These are phyloP conservation scores for Quercus robur DNA, from an alignment of 306 rosid species.

Conservation along the genomic window DNA sequence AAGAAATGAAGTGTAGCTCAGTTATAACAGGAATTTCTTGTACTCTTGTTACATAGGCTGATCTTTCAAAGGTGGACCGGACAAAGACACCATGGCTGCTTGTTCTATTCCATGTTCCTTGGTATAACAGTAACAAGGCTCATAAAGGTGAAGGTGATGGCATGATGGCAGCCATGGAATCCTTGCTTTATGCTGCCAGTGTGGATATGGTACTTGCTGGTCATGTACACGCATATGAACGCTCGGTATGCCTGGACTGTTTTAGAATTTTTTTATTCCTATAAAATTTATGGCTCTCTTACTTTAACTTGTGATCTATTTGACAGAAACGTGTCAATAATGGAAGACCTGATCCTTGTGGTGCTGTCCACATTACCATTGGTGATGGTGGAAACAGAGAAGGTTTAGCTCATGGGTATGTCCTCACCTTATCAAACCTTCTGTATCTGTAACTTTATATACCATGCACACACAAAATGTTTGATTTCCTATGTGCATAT, in stretches of 20 bases:
- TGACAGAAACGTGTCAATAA: constrained; percentile 65
- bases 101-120: constrained; percentile 79
- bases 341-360: constrained; percentile 68
- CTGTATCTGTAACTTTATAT: not conserved
- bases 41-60: constrained; percentile 44
- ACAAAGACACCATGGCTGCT: constrained; percentile 82
- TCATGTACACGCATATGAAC: constrained; percentile 95
- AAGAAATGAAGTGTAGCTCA: not conserved
- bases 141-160: constrained; percentile 77
- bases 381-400: constrained; percentile 96
- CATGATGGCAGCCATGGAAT: constrained; percentile 86
- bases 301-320: constrained; percentile 4
- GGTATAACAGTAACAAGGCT: constrained; percentile 91
- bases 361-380: constrained; percentile 82
- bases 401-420: constrained; percentile 78
- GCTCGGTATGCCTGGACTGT: constrained; percentile 46
- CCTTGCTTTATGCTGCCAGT: constrained; percentile 72
- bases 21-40: not conserved
- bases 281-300: not conserved
- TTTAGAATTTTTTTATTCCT: not conserved
- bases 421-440: constrained; percentile 8
- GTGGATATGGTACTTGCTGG: constrained; percentile 73
- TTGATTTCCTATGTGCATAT: not conserved
- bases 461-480: not conserved
- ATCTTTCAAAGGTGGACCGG: constrained; percentile 73